Base-by-base conservation (phyloP, 2,329 filamentous ascomycete species). In the Venturia carpophila region DNA sequence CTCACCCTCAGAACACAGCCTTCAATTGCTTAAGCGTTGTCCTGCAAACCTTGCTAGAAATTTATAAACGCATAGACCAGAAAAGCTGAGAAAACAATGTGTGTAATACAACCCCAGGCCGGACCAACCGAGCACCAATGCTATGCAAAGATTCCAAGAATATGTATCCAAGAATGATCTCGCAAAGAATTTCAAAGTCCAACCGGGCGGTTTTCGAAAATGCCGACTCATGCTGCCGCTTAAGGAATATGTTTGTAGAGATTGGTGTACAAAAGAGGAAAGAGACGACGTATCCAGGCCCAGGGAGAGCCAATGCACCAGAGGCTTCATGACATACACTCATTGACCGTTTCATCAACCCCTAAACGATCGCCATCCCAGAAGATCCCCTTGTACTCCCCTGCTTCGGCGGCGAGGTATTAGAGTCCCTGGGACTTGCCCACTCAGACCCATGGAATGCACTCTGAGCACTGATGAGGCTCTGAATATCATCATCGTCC, bases 381-480 rank as follows among this genome's bases (percentile, higher is more conserved):
- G 17, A n/a, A 58, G 30, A 37, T 17, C 52, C 17, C 7, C 24
- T 58, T 15, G 7, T 27, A 6, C 9, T 3, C 27, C 27, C 19
- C 52, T 58, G 52, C 52, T 58, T 58, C 30, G 52, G 52, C 27
- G 52, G 34, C 15, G 52, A 37, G 37, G n/a, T 37, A 3, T n/a
- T 5, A 37, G 52, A 37, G 19, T 19, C 37, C 30, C 19, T 37
- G 3, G 52, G 30, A 58, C 52, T 58, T 19, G 30, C 30, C 52
- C 52, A 58, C 30, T 58, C 52, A 19, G 52, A 58, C 52, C 52
- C 52, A 37, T 58, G 52, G 37, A 58, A 58, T 4, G 27, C 27
- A 58, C 52, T 58, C 30, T 58, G 52, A 58, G 52, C 52, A n/a
- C 52, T 58, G 30, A 58, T 27, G 30, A 58, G n/a, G n/a, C 52